Evolutionary conservation across 164 flowering plant species (phyloP).

Genomic region (Litsea cubeba): DNA sequence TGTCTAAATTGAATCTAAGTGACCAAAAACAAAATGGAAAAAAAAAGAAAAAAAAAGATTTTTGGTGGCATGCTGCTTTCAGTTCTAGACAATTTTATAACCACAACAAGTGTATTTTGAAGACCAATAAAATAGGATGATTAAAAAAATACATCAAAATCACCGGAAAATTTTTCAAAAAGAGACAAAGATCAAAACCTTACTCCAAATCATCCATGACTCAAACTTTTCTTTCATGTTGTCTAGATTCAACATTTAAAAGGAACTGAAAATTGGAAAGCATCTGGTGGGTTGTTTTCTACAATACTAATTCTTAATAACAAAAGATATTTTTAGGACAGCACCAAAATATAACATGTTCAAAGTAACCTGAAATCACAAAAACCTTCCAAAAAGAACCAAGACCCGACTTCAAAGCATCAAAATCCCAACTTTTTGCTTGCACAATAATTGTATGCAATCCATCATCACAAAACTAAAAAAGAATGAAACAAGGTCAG

Average conservation of each 20-base stretch:
- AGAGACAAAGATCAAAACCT: background rate
- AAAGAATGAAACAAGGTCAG: background rate
- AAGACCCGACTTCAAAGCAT: background rate
- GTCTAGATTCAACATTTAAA: background rate
- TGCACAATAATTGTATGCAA: no score
- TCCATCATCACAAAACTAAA: background rate
- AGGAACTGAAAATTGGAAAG: background rate
- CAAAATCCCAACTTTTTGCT: background rate
- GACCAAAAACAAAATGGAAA: conserved; percentile 1
- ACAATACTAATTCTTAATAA: background rate
- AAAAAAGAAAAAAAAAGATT: no score
- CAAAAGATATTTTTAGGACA: background rate
- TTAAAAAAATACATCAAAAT: background rate
- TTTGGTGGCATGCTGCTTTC: background rate
- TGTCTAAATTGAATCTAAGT: conserved; percentile 3
- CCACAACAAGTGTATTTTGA: background rate
- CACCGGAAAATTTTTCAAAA: background rate
- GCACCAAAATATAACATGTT: background rate
- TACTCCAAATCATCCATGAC: background rate
- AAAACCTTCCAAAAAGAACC: background rate
- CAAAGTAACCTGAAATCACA: background rate
- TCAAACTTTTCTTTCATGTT: no score
- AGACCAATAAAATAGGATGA: background rate
- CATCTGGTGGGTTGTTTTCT: background rate
- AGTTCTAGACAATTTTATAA: background rate